Conservation (phyloP, 192 early-diverging fungal genomes). For the Nowakowskiella sp. region DNA sequence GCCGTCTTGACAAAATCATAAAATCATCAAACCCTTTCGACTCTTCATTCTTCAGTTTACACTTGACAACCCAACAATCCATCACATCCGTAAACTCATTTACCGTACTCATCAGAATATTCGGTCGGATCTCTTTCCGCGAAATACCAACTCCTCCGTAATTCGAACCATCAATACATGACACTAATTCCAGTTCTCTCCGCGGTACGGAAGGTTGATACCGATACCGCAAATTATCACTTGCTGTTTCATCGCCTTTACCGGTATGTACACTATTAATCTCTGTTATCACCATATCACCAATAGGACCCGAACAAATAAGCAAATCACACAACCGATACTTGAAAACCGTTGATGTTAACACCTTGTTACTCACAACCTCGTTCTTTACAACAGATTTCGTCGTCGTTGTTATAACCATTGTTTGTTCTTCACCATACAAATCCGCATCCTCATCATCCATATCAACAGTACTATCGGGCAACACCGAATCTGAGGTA, state of each 20-base stretch:
- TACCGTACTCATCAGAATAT: conserved; percentile 48
- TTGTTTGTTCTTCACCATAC: conserved; percentile 16
- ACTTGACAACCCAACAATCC: conserved; percentile 65
- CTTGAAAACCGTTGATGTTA: conserved; percentile 41
- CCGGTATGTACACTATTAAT: no score
- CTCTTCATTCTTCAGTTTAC: conserved; percentile 13
- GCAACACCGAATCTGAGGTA: no score
- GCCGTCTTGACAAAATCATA: conserved; percentile 57
- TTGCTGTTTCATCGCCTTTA: conserved; percentile 10
- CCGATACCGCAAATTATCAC: neutral
- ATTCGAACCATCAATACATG: conserved; percentile 48
- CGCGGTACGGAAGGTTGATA: neutral
- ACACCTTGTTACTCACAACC: conserved; percentile 17
- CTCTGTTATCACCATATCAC: conserved; percentile 64
- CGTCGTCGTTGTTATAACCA: conserved; percentile 28
- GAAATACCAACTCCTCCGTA: conserved; percentile 53
- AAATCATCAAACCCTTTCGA: conserved; percentile 29
- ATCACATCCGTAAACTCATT: conserved; percentile 39
- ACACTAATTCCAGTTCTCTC: conserved; percentile 46
- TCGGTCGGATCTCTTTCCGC: conserved; percentile 53
- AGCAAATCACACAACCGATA: conserved; percentile 73
- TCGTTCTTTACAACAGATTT: conserved; percentile 32
- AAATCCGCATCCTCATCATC: no score
- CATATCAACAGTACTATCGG: no score
- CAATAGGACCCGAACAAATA: conserved; percentile 68